Conservation (phyloP, 495 filamentous ascomycete species). For the Talaromyces adpressus region DNA sequence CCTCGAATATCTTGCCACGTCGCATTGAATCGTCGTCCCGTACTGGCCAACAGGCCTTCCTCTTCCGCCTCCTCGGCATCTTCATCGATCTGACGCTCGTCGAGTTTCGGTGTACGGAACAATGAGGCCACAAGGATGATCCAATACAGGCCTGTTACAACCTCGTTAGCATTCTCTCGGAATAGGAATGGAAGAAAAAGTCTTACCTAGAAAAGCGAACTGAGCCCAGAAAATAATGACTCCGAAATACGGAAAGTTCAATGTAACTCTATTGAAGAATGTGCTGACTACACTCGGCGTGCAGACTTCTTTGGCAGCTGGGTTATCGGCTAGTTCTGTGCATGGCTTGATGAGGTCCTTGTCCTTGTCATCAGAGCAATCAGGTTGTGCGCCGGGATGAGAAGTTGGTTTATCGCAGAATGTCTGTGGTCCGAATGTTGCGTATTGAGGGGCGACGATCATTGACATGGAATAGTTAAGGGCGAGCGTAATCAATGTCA, state of each 20-base stretch:
- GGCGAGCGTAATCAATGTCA: slow-evolving; percentile 80
- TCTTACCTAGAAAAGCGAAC: slow-evolving; percentile 73
- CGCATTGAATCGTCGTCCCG: slow-evolving; percentile 71
- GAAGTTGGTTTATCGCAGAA: slow-evolving; percentile 64
- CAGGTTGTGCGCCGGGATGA: slow-evolving; percentile 54
- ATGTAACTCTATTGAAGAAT: slow-evolving; percentile 86
- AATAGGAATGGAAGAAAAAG: background rate
- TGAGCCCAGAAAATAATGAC: slow-evolving; percentile 91
- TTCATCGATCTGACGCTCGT: slow-evolving; percentile 70
- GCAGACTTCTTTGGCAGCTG: slow-evolving; percentile 66
- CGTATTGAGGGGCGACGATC: slow-evolving; percentile 89
- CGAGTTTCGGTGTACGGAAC: slow-evolving; percentile 69
- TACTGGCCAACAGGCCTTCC: slow-evolving; percentile 79
- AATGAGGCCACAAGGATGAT: slow-evolving; percentile 68
- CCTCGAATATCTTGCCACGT: slow-evolving; percentile 81
- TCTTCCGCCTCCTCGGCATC: slow-evolving; percentile 94
- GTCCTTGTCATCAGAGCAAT: slow-evolving; percentile 56
- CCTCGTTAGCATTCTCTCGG: slow-evolving; percentile 12
- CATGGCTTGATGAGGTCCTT: slow-evolving; percentile 68
- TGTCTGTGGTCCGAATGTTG: slow-evolving; percentile 89
- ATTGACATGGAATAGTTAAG: slow-evolving; percentile 89
- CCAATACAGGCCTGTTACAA: slow-evolving; percentile 56
- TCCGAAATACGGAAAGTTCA: slow-evolving; percentile 97
- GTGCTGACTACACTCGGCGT: slow-evolving; percentile 85
- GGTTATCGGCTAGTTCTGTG: slow-evolving; percentile 58